These are phyloP conservation scores for Podospora sp. DNA, from an alignment of 495 filamentous ascomycete genomes.

Conservation along the genomic window DNA sequence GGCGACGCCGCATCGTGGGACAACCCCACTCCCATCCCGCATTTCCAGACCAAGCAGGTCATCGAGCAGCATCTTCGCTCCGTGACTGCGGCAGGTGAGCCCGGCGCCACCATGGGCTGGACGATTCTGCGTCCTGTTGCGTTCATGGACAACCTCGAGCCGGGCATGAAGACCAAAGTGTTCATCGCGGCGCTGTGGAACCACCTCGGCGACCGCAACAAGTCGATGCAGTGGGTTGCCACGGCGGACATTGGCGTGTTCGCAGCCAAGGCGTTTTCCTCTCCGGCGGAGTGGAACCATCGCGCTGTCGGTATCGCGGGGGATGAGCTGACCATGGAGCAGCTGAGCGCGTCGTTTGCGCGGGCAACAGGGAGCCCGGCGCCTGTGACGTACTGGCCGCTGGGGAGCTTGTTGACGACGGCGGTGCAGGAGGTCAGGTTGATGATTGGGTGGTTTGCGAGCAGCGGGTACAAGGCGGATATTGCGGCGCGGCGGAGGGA, in stretches of 20 bases:
- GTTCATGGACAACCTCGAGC: conserved; percentile 68
- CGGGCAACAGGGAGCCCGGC: conserved; percentile 41
- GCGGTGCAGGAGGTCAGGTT: conserved; percentile 43
- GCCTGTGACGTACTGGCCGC: conserved; percentile 41
- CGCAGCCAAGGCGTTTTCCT: conserved; percentile 58
- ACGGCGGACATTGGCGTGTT: conserved; percentile 66
- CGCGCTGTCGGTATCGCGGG: conserved; percentile 49
- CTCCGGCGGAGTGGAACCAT: conserved; percentile 41
- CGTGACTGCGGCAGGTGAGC: conserved; percentile 28
- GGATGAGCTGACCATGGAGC: conserved; percentile 48
- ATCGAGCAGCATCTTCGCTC: conserved; percentile 65
- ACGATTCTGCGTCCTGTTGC: conserved; percentile 64
- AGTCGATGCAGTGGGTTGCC: conserved; percentile 59
- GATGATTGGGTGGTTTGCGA: conserved; percentile 53
- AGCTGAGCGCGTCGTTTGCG: conserved; percentile 42
- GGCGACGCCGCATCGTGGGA: conserved; percentile 55
- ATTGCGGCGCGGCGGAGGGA: conserved; percentile 41
- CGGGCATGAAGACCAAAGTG: conserved; percentile 60
- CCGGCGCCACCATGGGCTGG: conserved; percentile 54
- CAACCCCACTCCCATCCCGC: conserved; percentile 64
- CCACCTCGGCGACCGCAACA: conserved; percentile 39
- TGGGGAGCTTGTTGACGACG: conserved; percentile 44
- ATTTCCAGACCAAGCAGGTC: conserved; percentile 67
- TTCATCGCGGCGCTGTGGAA: conserved; percentile 58
- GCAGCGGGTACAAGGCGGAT: conserved; percentile 48